phyloP scores from a whole-genome alignment of 805 yeast species.

The Ogataea philodendri region DNA sequence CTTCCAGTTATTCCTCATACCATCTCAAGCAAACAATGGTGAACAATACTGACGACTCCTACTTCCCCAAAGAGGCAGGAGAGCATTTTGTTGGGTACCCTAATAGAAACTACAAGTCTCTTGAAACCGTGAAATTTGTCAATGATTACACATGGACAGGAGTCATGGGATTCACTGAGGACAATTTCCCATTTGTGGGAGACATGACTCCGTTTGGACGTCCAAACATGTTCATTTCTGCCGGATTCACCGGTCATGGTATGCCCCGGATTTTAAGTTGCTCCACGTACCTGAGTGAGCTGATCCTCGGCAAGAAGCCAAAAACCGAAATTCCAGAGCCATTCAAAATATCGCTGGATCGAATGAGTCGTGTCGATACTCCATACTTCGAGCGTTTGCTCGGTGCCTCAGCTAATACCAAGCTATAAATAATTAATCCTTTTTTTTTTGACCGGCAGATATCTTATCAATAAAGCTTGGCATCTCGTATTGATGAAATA shows the following conservation, averaged over 20 bases:
- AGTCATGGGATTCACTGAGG: constrained; percentile 45
- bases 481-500: too few species aligned
- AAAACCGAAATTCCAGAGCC: constrained; percentile 7
- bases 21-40: constrained; percentile 20
- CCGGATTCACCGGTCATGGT: constrained; percentile 53
- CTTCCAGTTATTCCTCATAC: constrained; percentile 11
- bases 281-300: constrained; percentile 38
- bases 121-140: constrained; percentile 27
- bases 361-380: constrained; percentile 1
- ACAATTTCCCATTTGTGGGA: constrained; percentile 44
- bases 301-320: constrained; percentile 15
- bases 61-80: constrained; percentile 25
- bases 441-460: not conserved
- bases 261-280: constrained; percentile 46
- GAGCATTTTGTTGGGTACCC: constrained; percentile 32
- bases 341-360: constrained; percentile 1
- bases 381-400: constrained; percentile 1
- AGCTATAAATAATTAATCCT: too few species aligned
- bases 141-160: constrained; percentile 44
- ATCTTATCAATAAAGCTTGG: too few species aligned
- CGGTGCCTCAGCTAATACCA: not conserved
- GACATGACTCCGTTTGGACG: constrained; percentile 31
- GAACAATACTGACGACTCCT: constrained; percentile 36
- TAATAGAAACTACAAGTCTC: constrained; percentile 27
- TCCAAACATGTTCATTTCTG: constrained; percentile 36